phyloP scores from a whole-genome alignment of 768 basidiomycete species.

The Tylopilus balloui region DNA sequence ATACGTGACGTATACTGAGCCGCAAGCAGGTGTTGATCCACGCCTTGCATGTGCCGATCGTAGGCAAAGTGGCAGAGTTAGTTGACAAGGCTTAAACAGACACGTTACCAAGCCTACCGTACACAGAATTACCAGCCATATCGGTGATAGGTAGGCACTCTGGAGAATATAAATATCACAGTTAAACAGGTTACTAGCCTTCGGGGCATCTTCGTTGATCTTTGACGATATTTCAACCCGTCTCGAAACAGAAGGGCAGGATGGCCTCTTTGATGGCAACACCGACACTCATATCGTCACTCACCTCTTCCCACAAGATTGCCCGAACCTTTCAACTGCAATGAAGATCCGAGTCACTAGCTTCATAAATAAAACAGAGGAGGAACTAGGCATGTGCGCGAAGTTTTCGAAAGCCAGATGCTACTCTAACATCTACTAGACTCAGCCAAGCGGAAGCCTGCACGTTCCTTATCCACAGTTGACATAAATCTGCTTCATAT shows the following conservation, averaged over 20 bases:
- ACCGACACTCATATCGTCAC: constrained; percentile 30
- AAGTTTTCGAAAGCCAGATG: neutral
- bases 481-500: constrained; percentile 57
- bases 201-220: constrained; percentile 43
- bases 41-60: constrained; percentile 46
- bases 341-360: constrained; percentile 55
- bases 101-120: constrained; percentile 52
- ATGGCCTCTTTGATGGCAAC: constrained; percentile 21
- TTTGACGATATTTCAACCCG: constrained; percentile 40
- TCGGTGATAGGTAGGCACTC: constrained; percentile 46
- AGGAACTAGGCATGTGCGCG: constrained; percentile 28
- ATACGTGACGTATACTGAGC: constrained; percentile 1
- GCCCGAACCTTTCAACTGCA: constrained; percentile 43
- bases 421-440: constrained; percentile 20
- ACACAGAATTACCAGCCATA: constrained; percentile 56
- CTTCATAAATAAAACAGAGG: constrained; percentile 42
- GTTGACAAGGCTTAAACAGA: constrained; percentile 44
- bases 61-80: constrained; percentile 39
- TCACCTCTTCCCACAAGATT: constrained; percentile 58
- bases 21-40: constrained; percentile 40
- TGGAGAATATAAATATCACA: neutral
- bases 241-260: constrained; percentile 30
- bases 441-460: constrained; percentile 41
- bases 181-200: constrained; percentile 31
- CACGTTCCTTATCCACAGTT: constrained; percentile 51